Conservation (phyloP, 1,139 yeast species). For the Geotrichum restrictum region DNA sequence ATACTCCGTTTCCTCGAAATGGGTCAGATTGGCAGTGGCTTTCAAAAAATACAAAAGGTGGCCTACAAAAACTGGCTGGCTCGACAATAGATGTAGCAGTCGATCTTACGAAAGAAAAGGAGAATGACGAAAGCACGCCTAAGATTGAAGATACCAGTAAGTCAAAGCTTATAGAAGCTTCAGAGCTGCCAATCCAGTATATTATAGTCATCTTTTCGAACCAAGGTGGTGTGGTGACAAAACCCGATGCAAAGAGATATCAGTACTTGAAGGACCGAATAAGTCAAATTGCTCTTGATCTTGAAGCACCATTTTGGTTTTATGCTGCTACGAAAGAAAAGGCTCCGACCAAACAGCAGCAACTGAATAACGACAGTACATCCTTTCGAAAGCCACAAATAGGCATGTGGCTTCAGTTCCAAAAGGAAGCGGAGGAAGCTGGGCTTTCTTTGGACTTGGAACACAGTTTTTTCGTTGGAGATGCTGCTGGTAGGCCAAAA, state of each 20-base stretch:
- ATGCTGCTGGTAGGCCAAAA: conserved; percentile 79
- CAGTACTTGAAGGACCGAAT: conserved; percentile 47
- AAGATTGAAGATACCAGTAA: not conserved
- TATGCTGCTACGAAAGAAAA: conserved; percentile 49
- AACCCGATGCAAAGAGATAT: conserved; percentile 50
- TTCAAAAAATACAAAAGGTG: conserved; percentile 35
- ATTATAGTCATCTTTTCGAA: conserved; percentile 73
- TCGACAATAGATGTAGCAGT: not conserved
- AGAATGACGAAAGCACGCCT: not conserved
- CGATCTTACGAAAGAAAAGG: not conserved
- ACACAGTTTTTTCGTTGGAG: conserved; percentile 76
- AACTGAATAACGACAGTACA: no score
- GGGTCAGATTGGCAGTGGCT: conserved; percentile 71
- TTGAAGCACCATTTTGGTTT: conserved; percentile 45
- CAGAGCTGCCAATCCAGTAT: conserved; percentile 26
- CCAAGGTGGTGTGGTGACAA: conserved; percentile 63
- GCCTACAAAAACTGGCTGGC: conserved; percentile 31
- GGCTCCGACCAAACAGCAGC: conserved; percentile 42
- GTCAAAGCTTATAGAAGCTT: not conserved
- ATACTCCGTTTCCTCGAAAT: conserved; percentile 51
- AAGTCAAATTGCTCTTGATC: conserved; percentile 38
- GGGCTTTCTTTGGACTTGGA: conserved; percentile 39
- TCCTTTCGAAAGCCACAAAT: conserved; percentile 65
- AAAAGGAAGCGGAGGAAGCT: conserved; percentile 36
- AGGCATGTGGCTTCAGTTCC: conserved; percentile 65